Conservation (phyloP, 202 grass and related monocot species). For the Schoenoplectus triqueter region DNA sequence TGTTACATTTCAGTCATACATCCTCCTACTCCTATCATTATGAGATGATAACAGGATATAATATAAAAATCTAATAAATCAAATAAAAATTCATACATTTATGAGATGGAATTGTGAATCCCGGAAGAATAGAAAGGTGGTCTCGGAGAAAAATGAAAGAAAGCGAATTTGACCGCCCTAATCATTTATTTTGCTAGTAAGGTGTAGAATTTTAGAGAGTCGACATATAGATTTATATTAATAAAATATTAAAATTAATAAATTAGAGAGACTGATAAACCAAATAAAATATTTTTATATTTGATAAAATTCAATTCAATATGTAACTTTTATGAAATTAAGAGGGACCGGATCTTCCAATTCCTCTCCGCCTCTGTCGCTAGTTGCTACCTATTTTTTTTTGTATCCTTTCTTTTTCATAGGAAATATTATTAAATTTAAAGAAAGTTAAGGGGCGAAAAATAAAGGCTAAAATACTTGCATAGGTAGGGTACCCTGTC, state of each 20-base stretch:
- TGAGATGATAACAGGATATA: not conserved
- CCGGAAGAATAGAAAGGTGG: not conserved
- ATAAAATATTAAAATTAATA: too few species aligned
- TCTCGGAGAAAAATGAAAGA: not conserved
- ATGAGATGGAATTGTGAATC: not conserved
- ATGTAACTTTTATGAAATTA: too few species aligned
- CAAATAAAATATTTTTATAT: too few species aligned
- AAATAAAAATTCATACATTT: not conserved
- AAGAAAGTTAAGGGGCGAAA: not conserved
- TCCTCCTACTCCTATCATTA: not conserved
- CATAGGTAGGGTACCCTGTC: not conserved
- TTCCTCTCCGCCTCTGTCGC: not conserved
- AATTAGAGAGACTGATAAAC: too few species aligned
- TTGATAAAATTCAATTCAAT: too few species aligned
- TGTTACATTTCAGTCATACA: conserved; percentile 14
- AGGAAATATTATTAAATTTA: not conserved
- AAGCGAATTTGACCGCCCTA: not conserved
- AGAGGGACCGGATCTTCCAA: too few species aligned
- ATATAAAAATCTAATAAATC: not conserved
- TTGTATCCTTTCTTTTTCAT: not conserved
- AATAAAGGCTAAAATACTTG: too few species aligned
- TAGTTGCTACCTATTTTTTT: not conserved
- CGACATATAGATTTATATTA: too few species aligned
- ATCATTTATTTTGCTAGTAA: not conserved
- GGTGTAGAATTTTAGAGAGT: too few species aligned